Evolutionary conservation across 768 basidiomycete species (phyloP), one percentile per base, ranked within the genome.

Genomic region (Myochromella boudieri): DNA sequence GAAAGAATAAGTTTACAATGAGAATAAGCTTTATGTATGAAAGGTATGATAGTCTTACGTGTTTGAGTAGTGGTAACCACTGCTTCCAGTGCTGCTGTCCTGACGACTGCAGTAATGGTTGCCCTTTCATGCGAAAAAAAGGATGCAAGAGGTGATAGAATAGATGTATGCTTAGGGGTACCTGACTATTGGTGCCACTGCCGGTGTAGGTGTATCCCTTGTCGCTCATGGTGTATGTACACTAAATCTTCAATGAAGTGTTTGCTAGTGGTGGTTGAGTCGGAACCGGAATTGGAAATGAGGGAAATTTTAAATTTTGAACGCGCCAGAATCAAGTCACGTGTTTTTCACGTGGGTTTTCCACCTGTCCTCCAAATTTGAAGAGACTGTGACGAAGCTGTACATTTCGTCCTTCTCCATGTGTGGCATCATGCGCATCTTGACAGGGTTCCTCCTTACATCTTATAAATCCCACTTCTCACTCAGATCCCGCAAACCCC

Each of bases 1-100:
- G 46, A 21, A 40, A 42, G 55, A 36, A 38, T 2, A 5, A 4
- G 12, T 25, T 42, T n/a, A n/a, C n/a, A n/a, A n/a, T n/a, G 15
- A 34, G 25, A 3, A 29, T 12, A 60, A 57, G 17, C 14, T 1
- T 8, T 17, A n/a, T n/a, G n/a, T 20, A 33, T 12, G 38, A 25
- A 22, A 17, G 11, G 12, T 12, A 41, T 3, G n/a, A 2, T 8
- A 63, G n/a, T n/a, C 72, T 2, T 57, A 81, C 80, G 21, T 52
- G 63, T 84, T 84, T 5, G 80, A 82, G 57, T 85, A 85, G 52
- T 84, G 83, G 48, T 84, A 85, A 0, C 77, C 72, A 36, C 52
- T 62, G 2, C 67, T 65, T 9, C 72, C 68, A 4, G 49, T 55
- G 22, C 50, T 57, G 22, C 70, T 72, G 31, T 72, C 72, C 55